Base-by-base conservation (phyloP, 23 red algal genomes). In the Pyropia yezoensis region DNA sequence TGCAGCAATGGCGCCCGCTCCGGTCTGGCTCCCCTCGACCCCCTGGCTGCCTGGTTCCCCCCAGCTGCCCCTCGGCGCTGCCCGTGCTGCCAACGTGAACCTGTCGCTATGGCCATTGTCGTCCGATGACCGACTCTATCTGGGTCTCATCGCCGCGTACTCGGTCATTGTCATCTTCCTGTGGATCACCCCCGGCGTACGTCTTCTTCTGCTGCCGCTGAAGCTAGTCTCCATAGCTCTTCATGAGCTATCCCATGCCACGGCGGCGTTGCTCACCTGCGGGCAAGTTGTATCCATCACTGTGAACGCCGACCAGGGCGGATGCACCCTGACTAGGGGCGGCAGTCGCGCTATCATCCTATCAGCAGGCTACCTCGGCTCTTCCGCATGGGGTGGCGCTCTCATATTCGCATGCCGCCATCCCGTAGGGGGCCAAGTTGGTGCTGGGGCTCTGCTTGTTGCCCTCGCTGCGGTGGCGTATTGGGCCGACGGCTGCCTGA, bases 401-500 rank as follows among this genome's bases (percentile, higher is more conserved):
- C 18, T 58, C 3, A 58, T 58, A 1, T 58, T 58, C 15, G 19
- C 24, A 0, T 22, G 55, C 24, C 55, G 19, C 24, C 18, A 58
- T 58, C 20, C 18, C 20, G 24, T 58, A 16, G 55, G 19, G 7
- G 55, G 18, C 20, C 55, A 58, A 16, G 20, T 58, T 22, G 55
- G 18, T 16, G 24, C 20, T 16, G 55, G 55, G 4, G 18, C 24
- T 1, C 11, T 58, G 55, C 24, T 20, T 2, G 55, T 13, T 5
- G 55, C 55, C 20, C 55, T 58, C 55, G 24, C 24, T 2, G 55
- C 55, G 19, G 55, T 58, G 18, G 19, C 24, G 18, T 58, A 8
- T 16, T 58, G 55, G 55, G 55, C 55, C 3, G 55, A 58, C 55
- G 24, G 24, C 55, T 58, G 18, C 24, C 55, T 58, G 55, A 25